Conservation (phyloP, 352 stramenopile genomes). For the Aphanomyces invadans region DNA sequence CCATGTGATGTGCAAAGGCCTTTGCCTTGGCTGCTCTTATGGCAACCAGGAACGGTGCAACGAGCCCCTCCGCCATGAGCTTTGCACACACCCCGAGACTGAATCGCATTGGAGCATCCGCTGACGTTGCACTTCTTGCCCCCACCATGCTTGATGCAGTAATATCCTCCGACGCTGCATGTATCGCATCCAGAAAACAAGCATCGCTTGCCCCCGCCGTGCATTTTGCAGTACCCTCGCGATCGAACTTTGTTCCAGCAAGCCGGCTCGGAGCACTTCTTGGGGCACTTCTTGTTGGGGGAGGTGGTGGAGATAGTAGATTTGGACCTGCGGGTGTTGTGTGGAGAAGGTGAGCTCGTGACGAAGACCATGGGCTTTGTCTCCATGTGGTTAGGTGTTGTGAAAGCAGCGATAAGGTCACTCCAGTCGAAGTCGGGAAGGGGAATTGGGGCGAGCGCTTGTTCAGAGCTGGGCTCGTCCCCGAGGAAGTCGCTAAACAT, state of each 20-base stretch:
- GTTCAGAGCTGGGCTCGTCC: neutral
- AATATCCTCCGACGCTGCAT: slow-evolving; percentile 69
- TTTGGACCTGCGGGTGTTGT: neutral
- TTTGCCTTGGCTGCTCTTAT: slow-evolving; percentile 79
- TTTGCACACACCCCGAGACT: slow-evolving; percentile 76
- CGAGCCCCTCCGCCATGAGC: slow-evolving; percentile 69
- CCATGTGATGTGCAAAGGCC: slow-evolving; percentile 77
- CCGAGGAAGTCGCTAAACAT: neutral
- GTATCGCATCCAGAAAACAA: slow-evolving; percentile 56
- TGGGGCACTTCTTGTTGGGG: slow-evolving; percentile 46
- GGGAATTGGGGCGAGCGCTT: neutral
- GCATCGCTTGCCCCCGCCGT: slow-evolving; percentile 66
- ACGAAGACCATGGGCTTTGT: neutral
- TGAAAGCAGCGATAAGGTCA: neutral
- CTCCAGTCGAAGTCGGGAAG: neutral
- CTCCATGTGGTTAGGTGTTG: neutral
- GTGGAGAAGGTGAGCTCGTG: neutral
- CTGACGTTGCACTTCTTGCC: slow-evolving; percentile 73
- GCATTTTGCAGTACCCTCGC: slow-evolving; percentile 69
- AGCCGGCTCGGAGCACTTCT: slow-evolving; percentile 67
- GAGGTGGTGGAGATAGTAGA: neutral
- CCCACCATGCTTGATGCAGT: slow-evolving; percentile 75
- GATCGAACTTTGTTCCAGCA: slow-evolving; percentile 72
- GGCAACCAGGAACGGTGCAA: slow-evolving; percentile 71
- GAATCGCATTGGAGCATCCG: slow-evolving; percentile 70